phyloP scores from a whole-genome alignment of 805 yeast species.

The Sungouiella thailandica region DNA sequence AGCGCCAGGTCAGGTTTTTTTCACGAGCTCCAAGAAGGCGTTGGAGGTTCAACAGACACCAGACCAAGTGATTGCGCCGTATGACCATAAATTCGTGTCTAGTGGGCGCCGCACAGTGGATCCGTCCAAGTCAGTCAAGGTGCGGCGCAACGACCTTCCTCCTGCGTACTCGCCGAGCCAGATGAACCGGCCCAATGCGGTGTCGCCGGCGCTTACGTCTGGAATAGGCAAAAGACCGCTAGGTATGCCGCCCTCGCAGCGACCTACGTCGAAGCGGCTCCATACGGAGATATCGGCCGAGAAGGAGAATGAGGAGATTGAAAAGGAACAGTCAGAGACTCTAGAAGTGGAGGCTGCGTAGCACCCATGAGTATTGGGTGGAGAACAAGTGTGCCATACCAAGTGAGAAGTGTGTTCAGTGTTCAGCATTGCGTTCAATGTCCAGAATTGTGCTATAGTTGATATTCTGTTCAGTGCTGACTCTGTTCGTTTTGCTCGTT shows the following conservation, averaged over 20 bases:
- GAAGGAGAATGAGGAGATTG: too few species aligned
- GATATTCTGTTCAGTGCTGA: too few species aligned
- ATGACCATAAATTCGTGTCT: slow-evolving; percentile 47
- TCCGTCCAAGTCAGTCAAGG: slow-evolving; percentile 62
- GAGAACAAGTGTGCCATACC: too few species aligned
- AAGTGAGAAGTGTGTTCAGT: too few species aligned
- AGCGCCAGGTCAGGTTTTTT: slow-evolving; percentile 14
- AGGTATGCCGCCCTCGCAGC: slow-evolving; percentile 31
- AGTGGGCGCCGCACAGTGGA: slow-evolving; percentile 54
- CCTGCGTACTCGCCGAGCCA: slow-evolving; percentile 8
- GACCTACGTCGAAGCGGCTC: slow-evolving; percentile 20
- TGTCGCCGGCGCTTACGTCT: slow-evolving; percentile 1
- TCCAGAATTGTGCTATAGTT: too few species aligned
- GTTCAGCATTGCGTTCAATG: too few species aligned
- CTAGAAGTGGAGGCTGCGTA: too few species aligned
- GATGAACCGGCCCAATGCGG: slow-evolving; percentile 4
- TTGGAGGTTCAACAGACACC: slow-evolving; percentile 14
- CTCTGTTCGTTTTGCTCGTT: too few species aligned
- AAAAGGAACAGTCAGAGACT: too few species aligned
- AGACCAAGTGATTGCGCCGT: slow-evolving; percentile 49
- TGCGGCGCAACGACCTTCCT: slow-evolving; percentile 39
- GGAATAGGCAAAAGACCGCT: slow-evolving; percentile 22
- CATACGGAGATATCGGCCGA: too few species aligned
- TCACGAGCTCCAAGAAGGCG: slow-evolving; percentile 16
- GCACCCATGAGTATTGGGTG: too few species aligned